phyloP scores from a whole-genome alignment of 2,329 filamentous ascomycete species.

The Neofusicoccum sp. region DNA sequence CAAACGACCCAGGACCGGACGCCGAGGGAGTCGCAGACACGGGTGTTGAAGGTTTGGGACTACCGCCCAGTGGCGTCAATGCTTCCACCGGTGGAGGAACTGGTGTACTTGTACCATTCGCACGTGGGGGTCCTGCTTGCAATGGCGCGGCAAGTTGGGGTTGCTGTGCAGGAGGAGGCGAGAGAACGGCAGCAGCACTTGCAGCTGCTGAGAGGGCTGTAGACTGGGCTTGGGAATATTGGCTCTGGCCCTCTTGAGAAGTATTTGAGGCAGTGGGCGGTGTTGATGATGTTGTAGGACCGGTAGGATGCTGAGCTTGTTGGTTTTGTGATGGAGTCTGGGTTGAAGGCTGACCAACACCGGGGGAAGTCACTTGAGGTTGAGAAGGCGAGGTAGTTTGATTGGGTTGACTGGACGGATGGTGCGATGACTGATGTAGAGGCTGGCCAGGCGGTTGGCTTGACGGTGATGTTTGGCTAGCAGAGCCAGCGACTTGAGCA shows the following conservation, averaged over 20 bases:
- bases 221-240: background rate
- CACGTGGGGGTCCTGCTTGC: background rate
- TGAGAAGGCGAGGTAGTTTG: background rate
- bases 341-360: background rate
- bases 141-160: background rate
- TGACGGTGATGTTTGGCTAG: background rate
- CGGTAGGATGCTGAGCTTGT: background rate
- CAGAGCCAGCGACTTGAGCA: background rate
- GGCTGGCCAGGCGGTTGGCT: background rate
- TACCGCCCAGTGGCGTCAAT: slow-evolving; percentile 12
- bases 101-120: slow-evolving; percentile 13
- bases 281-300: background rate
- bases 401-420: background rate
- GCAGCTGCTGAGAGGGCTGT: background rate
- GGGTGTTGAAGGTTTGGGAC: slow-evolving; percentile 6
- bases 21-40: background rate
- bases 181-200: background rate
- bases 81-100: slow-evolving; percentile 16
- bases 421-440: no score
- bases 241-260: background rate
- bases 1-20: background rate
- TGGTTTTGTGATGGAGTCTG: background rate
- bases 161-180: background rate
- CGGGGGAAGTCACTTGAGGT: background rate
- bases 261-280: background rate